Percentiles rank a stretch among this genome's conserved stretches.
Conservation (phyloP, 164 flowering plant species). For the Macadamia tetraphylla region DNA sequence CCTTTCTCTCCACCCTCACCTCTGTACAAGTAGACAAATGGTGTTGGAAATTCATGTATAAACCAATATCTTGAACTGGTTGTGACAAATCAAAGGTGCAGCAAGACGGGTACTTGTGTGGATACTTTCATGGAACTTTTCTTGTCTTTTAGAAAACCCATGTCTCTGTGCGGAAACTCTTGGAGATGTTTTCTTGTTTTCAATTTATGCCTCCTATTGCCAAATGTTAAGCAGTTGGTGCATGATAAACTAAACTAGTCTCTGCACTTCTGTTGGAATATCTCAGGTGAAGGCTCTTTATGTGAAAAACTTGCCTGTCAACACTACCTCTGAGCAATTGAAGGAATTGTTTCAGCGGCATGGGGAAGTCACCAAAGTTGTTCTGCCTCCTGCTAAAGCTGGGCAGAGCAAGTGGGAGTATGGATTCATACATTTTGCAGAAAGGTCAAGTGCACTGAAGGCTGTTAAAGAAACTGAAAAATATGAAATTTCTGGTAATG, state of each 20-base stretch:
- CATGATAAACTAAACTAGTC: not conserved
- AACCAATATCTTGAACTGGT: too few relatives aligned
- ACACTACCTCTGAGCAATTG: constrained; percentile 60
- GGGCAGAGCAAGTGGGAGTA: constrained; percentile 79
- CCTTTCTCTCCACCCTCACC: too few relatives aligned
- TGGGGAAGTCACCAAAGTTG: constrained; percentile 90
- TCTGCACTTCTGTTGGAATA: constrained; percentile 5
- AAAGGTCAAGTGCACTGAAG: constrained; percentile 91
- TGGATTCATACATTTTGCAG: constrained; percentile 88
- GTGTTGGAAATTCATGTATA: too few relatives aligned
- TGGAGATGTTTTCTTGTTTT: not conserved
- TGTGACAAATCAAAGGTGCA: too few relatives aligned
- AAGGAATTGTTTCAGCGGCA: constrained; percentile 87
- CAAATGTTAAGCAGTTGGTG: not conserved
- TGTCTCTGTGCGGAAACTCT: too few relatives aligned
- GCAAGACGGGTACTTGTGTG: too few relatives aligned
- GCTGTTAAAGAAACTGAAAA: constrained; percentile 88
- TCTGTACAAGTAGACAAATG: too few relatives aligned
- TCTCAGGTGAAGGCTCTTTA: constrained; percentile 94
- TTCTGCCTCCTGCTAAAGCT: constrained; percentile 85
- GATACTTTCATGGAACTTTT: too few relatives aligned
- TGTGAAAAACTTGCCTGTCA: constrained; percentile 92
- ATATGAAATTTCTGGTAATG: constrained; percentile 84
- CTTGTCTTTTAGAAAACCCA: too few relatives aligned
- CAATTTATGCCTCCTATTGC: not conserved